phyloP scores from a whole-genome alignment of 169 alveolate species.

The Perkinsus marinus region DNA sequence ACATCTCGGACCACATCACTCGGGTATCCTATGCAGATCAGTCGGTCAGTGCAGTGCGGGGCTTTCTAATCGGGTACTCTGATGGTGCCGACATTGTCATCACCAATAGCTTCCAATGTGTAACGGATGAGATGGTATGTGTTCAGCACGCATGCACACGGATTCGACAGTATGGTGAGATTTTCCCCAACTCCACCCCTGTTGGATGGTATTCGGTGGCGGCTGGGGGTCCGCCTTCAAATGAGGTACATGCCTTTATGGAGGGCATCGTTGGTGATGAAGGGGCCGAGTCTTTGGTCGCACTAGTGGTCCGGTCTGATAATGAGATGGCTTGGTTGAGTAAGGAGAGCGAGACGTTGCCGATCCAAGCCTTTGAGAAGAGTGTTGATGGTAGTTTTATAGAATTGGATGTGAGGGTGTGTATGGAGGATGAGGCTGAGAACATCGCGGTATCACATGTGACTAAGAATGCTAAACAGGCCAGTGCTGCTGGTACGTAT shows the following conservation, averaged over 20 bases:
- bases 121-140: neutral
- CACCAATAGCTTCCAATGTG: neutral
- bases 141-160: neutral
- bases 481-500: neutral
- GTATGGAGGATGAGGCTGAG: neutral
- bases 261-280: neutral
- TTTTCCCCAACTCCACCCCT: neutral
- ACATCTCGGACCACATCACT: neutral
- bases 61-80: neutral
- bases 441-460: neutral
- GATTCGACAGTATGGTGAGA: neutral
- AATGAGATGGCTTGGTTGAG: neutral
- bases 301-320: neutral
- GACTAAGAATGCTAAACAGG: neutral
- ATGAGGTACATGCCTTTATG: neutral
- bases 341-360: neutral
- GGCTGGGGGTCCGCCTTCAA: neutral
- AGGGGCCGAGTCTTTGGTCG: neutral
- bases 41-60: neutral
- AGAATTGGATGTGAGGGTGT: neutral
- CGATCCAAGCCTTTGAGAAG: neutral
- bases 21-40: neutral
- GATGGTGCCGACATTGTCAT: neutral
- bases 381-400: neutral
- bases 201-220: neutral